These are phyloP conservation scores for Neopestalotiopsis sp. DNA, from an alignment of 2,329 filamentous ascomycete species.

Conservation along the genomic window DNA sequence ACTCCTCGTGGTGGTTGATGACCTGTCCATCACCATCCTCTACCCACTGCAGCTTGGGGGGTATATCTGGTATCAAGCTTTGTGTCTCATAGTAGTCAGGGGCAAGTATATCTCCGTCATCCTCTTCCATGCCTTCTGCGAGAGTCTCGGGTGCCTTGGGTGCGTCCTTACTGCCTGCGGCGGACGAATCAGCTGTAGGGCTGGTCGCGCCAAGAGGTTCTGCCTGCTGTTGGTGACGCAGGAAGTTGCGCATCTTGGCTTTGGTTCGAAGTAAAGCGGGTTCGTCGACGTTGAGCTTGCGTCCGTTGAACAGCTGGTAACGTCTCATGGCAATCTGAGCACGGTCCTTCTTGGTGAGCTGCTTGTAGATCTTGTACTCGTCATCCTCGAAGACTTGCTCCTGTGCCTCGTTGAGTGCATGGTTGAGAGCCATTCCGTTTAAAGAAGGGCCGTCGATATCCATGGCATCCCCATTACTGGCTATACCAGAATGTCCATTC, in stretches of 20 bases:
- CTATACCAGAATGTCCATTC: constrained; percentile 69
- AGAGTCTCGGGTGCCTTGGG: constrained; percentile 72
- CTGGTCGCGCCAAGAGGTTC: constrained; percentile 52
- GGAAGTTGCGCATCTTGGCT: constrained; percentile 86
- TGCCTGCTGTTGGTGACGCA: constrained; percentile 77
- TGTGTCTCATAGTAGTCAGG: constrained; percentile 95
- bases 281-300: constrained; percentile 84
- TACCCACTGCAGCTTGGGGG: constrained; percentile 79
- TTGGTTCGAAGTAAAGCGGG: constrained; percentile 85
- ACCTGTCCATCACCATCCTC: constrained; percentile 90
- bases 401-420: constrained; percentile 67
- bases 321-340: constrained; percentile 86
- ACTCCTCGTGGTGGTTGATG: constrained; percentile 86
- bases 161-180: constrained; percentile 53
- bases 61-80: constrained; percentile 84
- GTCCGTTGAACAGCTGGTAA: constrained; percentile 82
- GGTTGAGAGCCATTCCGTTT: constrained; percentile 66
- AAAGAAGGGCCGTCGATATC: constrained; percentile 82
- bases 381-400: constrained; percentile 88
- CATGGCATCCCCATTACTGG: constrained; percentile 82
- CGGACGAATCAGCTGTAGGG: constrained; percentile 46
- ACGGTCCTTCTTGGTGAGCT: constrained; percentile 95
- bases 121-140: constrained; percentile 92
- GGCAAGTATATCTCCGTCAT: constrained; percentile 80
- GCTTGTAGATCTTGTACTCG: constrained; percentile 98